phyloP scores from a whole-genome alignment of 805 yeast species.

The Candida jianshihensis region DNA sequence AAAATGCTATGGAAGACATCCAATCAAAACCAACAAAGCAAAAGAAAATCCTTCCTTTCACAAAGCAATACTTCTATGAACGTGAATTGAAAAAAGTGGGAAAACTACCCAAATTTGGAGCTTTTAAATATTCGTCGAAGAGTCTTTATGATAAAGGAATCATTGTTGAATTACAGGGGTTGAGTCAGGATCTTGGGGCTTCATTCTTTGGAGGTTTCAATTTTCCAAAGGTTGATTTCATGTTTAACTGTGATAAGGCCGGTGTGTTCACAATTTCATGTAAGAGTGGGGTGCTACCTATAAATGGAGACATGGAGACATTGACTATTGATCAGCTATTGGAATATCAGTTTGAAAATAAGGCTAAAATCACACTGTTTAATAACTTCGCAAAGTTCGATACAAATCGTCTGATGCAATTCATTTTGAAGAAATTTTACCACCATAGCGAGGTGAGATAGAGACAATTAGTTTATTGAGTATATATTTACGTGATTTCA shows the following conservation, averaged over 20 bases:
- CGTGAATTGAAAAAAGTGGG: slow-evolving; percentile 62
- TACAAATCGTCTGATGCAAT: slow-evolving; percentile 57
- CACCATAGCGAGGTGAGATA: slow-evolving; percentile 27
- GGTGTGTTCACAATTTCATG: slow-evolving; percentile 74
- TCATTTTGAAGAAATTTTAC: slow-evolving; percentile 72
- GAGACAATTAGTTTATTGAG: too few species aligned
- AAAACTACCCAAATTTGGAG: slow-evolving; percentile 66
- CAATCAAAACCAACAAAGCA: slow-evolving; percentile 32
- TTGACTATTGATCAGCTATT: slow-evolving; percentile 68
- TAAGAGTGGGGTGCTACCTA: slow-evolving; percentile 62
- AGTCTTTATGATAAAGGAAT: slow-evolving; percentile 70
- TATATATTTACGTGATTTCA: too few species aligned
- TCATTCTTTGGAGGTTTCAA: slow-evolving; percentile 37
- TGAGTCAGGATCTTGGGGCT: slow-evolving; percentile 31
- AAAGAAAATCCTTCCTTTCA: slow-evolving; percentile 42
- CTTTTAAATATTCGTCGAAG: slow-evolving; percentile 69
- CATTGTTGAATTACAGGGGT: slow-evolving; percentile 52
- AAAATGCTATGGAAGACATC: slow-evolving; percentile 41
- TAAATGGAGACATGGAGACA: slow-evolving; percentile 44
- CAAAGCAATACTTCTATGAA: slow-evolving; percentile 71
- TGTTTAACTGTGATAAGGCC: slow-evolving; percentile 67
- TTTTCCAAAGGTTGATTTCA: slow-evolving; percentile 62
- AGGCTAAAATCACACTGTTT: slow-evolving; percentile 46
- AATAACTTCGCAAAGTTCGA: slow-evolving; percentile 64
- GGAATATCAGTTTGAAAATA: slow-evolving; percentile 65